Conservation (phyloP, 768 basidiomycete genomes). For the Daedaleopsis nitida region DNA sequence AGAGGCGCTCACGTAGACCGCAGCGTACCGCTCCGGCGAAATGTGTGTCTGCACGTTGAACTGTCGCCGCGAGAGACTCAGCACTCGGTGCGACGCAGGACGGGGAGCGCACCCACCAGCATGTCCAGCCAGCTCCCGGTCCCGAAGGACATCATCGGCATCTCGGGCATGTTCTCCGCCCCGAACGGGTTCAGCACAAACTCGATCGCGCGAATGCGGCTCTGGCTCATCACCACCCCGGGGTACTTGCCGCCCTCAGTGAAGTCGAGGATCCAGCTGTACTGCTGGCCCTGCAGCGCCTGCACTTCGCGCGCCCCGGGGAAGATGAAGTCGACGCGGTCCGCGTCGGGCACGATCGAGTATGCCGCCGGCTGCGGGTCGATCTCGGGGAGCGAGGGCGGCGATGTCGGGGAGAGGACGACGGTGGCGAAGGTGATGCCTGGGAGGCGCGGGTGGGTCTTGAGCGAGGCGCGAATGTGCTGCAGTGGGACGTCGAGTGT, state of each 20-base stretch:
- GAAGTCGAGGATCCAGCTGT: constrained; percentile 74
- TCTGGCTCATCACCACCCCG: constrained; percentile 74
- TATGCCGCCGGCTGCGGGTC: constrained; percentile 54
- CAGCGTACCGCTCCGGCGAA: constrained; percentile 65
- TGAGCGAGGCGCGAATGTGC: constrained; percentile 49
- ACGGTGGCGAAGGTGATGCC: constrained; percentile 60
- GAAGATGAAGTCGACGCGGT: constrained; percentile 54
- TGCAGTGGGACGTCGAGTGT: constrained; percentile 55
- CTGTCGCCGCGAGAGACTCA: constrained; percentile 35
- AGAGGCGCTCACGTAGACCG: constrained; percentile 58
- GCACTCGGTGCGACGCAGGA: not conserved
- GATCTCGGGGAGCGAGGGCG: constrained; percentile 35
- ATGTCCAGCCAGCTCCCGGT: constrained; percentile 67
- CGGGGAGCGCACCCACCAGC: constrained; percentile 43
- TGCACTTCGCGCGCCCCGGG: constrained; percentile 37
- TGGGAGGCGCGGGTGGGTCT: constrained; percentile 34
- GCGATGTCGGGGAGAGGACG: constrained; percentile 44
- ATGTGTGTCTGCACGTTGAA: constrained; percentile 44
- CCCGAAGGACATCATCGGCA: constrained; percentile 49
- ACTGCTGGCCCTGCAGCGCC: constrained; percentile 28
- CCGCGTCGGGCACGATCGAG: constrained; percentile 47
- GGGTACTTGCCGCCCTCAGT: constrained; percentile 49
- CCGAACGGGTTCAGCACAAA: constrained; percentile 56
- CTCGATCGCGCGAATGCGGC: constrained; percentile 74
- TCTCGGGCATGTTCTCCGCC: constrained; percentile 42